A percentile compares a stretch with the other conserved stretches of the same genome.
Conservation (phyloP, 2,329 filamentous ascomycete species). For the Phialocephala subalpina region DNA sequence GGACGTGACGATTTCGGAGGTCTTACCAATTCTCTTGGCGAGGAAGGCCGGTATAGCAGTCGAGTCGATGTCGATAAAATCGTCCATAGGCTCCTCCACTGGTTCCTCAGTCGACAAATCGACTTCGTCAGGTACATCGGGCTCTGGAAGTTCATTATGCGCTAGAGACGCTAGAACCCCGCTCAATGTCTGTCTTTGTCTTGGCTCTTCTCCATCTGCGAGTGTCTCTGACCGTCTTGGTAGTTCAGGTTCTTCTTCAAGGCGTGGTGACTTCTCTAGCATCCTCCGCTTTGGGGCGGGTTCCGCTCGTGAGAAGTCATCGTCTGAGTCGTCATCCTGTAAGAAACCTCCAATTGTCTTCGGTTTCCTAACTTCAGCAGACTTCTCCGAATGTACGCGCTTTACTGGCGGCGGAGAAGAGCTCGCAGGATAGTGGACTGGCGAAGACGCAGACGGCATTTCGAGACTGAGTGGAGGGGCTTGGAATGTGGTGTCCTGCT, state of each 20-base stretch:
- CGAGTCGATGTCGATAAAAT: not conserved
- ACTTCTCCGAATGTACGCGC: conserved; percentile 46
- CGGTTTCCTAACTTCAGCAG: conserved; percentile 43
- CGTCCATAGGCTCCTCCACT: not conserved
- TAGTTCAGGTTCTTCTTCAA: conserved; percentile 10
- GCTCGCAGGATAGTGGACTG: conserved; percentile 50
- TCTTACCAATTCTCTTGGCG: conserved; percentile 25
- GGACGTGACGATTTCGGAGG: conserved; percentile 40
- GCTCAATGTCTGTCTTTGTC: conserved; percentile 22
- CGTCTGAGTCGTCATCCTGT: conserved; percentile 52
- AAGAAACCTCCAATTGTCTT: conserved; percentile 53
- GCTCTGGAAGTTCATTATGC: not conserved
- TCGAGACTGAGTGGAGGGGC: conserved; percentile 46
- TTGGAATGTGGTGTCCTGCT: conserved; percentile 33
- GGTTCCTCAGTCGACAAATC: not conserved
- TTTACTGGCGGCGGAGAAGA: conserved; percentile 46
- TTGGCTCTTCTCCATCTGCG: not conserved
- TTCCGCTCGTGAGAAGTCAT: conserved; percentile 41
- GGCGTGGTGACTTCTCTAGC: conserved; percentile 44
- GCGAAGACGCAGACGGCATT: conserved; percentile 69
- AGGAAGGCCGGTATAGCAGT: conserved; percentile 37
- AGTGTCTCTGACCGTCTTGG: not conserved
- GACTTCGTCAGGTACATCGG: not conserved
- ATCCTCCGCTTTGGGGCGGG: conserved; percentile 54
- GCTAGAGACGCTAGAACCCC: conserved; percentile 22